Evolutionary conservation across 768 basidiomycete genomes (phyloP), one percentile per base, ranked within the genome.

Genomic region (Neoboletus subvelutipes): DNA sequence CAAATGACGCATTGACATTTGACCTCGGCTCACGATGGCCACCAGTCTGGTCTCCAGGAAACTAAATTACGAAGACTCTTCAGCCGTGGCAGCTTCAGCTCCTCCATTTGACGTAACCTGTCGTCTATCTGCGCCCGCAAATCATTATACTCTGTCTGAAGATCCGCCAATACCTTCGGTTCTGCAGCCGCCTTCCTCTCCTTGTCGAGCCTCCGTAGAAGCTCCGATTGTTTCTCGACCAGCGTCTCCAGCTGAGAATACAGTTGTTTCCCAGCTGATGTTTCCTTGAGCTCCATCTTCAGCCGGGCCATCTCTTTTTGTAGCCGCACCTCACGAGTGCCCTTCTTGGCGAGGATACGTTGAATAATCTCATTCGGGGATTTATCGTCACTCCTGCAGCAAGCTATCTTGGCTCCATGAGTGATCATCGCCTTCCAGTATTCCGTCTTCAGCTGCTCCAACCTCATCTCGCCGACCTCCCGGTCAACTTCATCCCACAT

Each of bases 401-500:
- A 5, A 47, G 9, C 45, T n/a, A 45, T 12, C 3, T 55, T 46
- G 1, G 63, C 61, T 7, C 66, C 66, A 6, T 39, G 47, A n/a
- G 3, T n/a, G 10, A 48, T 41, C 61, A 63, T 59, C 2, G 10
- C 2, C 39, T 43, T 47, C 61, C 61, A 63, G 41, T 52, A 63
- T 1, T 52, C 42, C 20, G 1, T 7, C 20, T 2, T n/a, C 13
- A 66, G 62, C 36, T 66, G 56, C 5, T 48, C 12, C 13, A 56
- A 22, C 55, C 64, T 64, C 42, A 42, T 45, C 26, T 59, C 39
- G 5, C 71, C 75, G 5, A 63, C 57, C 0, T 29, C 41, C 4
- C n/a, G 34, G 0, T 61, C 62, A 17, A 72, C 60, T 40, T 65
- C 65, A 57, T 72, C 72, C 76, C 76, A 78, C 71, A 74, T 76